phyloP scores from a whole-genome alignment of 2,329 filamentous ascomycete species.

The Sordariomycetes sp. region DNA sequence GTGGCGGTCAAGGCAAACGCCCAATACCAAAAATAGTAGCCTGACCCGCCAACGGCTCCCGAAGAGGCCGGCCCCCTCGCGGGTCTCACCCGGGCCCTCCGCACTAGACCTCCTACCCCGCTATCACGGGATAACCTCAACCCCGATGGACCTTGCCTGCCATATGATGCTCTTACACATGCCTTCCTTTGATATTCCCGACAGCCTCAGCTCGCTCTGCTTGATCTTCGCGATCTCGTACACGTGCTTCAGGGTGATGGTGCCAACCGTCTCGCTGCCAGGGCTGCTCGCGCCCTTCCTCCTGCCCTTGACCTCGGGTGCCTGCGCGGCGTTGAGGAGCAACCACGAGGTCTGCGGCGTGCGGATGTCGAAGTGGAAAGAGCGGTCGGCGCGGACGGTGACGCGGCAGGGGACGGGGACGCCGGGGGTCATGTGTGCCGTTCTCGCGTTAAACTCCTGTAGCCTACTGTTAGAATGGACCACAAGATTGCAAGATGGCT shows the following conservation, averaged over 20 bases:
- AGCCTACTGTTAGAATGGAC: background rate
- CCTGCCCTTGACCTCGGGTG: slow-evolving; percentile 64
- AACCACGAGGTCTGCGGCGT: slow-evolving; percentile 92
- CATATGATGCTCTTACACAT: slow-evolving; percentile 65
- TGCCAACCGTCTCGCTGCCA: slow-evolving; percentile 69
- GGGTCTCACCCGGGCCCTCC: background rate
- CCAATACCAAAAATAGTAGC: background rate
- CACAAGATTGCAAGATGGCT: no score
- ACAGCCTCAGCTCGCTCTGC: slow-evolving; percentile 63
- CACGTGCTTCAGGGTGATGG: slow-evolving; percentile 84
- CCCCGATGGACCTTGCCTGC: slow-evolving; percentile 65
- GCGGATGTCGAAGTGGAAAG: slow-evolving; percentile 85
- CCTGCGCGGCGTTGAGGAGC: slow-evolving; percentile 71
- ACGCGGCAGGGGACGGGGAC: slow-evolving; percentile 87
- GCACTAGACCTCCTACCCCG: background rate
- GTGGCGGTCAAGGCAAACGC: background rate
- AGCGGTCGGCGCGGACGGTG: slow-evolving; percentile 83
- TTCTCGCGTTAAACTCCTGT: slow-evolving; percentile 95
- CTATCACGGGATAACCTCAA: slow-evolving; percentile 54
- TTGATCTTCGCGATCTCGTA: slow-evolving; percentile 99
- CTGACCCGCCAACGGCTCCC: background rate
- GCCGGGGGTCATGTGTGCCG: slow-evolving; percentile 69
- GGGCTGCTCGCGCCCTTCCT: slow-evolving; percentile 68
- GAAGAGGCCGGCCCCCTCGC: background rate
- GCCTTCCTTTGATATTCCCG: slow-evolving; percentile 59